Conservation (phyloP, 2,329 filamentous ascomycete genomes). For the Pseudogymnoascus sp. region DNA sequence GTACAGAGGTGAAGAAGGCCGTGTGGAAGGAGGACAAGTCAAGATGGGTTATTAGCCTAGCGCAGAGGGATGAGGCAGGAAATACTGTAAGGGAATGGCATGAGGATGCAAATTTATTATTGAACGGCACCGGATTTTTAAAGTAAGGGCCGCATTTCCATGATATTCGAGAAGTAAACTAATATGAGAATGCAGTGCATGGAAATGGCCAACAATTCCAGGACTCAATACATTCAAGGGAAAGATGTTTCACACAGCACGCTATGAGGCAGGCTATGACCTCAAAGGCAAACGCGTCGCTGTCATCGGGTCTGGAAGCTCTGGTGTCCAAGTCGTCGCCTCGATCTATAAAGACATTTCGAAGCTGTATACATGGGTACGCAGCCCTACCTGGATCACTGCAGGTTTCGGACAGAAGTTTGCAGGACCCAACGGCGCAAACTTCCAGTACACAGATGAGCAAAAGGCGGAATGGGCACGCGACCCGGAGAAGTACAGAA, state of each 20-base stretch:
- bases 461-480: slow-evolving; percentile 18
- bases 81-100: background rate
- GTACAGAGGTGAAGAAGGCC: slow-evolving; percentile 36
- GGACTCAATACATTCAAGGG: slow-evolving; percentile 47
- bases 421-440: slow-evolving; percentile 17
- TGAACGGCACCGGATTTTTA: background rate
- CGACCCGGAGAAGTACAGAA: slow-evolving; percentile 18
- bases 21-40: slow-evolving; percentile 38
- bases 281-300: slow-evolving; percentile 41
- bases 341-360: slow-evolving; percentile 41
- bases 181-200: slow-evolving; percentile 20
- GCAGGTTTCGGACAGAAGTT: slow-evolving; percentile 22
- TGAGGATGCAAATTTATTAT: background rate
- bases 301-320: slow-evolving; percentile 50
- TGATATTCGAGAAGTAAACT: background rate
- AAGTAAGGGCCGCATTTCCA: background rate
- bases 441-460: slow-evolving; percentile 18
- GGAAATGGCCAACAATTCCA: slow-evolving; percentile 44
- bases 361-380: slow-evolving; percentile 47
- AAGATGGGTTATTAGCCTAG: slow-evolving; percentile 31
- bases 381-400: slow-evolving; percentile 49
- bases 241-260: slow-evolving; percentile 46
- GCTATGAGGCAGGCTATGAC: slow-evolving; percentile 46
- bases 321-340: slow-evolving; percentile 47
- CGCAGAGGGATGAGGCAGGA: background rate